Conservation (phyloP, 148 eudicot genomes). For the Amaranthus hypochondriacus region DNA sequence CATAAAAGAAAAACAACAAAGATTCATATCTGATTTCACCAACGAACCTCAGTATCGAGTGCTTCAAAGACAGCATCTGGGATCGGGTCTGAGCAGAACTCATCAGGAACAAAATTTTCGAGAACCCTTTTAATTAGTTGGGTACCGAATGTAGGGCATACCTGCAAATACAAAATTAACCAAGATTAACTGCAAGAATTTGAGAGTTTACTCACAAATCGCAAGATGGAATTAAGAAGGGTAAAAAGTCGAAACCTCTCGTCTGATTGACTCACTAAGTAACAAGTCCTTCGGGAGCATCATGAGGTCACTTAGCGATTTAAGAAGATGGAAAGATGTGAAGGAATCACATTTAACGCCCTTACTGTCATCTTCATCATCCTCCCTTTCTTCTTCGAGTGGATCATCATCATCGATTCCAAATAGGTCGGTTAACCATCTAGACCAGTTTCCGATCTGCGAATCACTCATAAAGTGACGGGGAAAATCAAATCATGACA, state of each 20-base stretch:
- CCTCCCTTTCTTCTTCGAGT: conserved; percentile 31
- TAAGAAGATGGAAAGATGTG: conserved; percentile 70
- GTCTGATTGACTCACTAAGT: conserved; percentile 55
- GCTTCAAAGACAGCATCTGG: conserved; percentile 66
- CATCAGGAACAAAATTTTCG: conserved; percentile 73
- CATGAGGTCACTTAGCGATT: conserved; percentile 91
- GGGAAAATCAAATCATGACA: neutral
- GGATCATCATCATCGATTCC: conserved; percentile 72
- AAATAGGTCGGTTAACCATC: conserved; percentile 80
- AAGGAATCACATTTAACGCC: conserved; percentile 32
- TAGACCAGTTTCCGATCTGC: conserved; percentile 98
- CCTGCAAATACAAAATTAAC: conserved; percentile 32
- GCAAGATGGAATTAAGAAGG: neutral
- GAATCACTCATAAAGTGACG: conserved; percentile 3
- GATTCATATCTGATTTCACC: neutral
- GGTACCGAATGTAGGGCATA: conserved; percentile 76
- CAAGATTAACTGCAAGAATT: neutral
- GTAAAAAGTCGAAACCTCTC: conserved; percentile 51
- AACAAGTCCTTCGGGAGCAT: conserved; percentile 99
- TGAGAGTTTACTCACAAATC: neutral
- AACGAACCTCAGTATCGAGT: conserved; percentile 63
- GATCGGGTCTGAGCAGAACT: conserved; percentile 76
- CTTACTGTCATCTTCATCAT: conserved; percentile 21
- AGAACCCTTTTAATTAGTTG: conserved; percentile 68
- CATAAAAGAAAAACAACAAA: too few species aligned